These are phyloP conservation scores for Alternaria ethzedia DNA, from an alignment of 2,329 filamentous ascomycete genomes.

Conservation along the genomic window DNA sequence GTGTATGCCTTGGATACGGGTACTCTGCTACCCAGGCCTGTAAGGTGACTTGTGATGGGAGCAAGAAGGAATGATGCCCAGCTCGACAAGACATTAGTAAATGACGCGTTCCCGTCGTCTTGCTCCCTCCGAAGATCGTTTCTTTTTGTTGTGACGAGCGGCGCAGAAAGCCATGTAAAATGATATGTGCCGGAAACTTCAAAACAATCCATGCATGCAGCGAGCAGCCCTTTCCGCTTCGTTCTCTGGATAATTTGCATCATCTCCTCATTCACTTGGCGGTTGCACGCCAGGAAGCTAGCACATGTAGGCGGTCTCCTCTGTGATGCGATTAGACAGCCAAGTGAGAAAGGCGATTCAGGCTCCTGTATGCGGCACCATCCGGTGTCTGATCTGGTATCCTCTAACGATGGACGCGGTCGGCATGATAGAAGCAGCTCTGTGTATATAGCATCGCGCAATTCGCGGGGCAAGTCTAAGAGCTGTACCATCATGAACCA, in stretches of 20 bases:
- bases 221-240: conserved; percentile 20
- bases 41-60: conserved; percentile 7
- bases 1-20: conserved; percentile 4
- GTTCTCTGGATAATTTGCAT: conserved; percentile 26
- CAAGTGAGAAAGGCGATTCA: conserved; percentile 27
- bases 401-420: conserved; percentile 24
- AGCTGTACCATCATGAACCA: conserved; percentile 30
- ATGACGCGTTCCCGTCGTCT: background rate
- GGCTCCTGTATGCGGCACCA: conserved; percentile 23
- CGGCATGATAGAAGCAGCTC: conserved; percentile 32
- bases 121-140: background rate
- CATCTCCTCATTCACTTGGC: conserved; percentile 41
- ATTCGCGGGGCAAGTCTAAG: conserved; percentile 38
- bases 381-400: conserved; percentile 25
- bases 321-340: conserved; percentile 33
- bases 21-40: background rate
- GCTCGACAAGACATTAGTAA: conserved; percentile 8
- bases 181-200: conserved; percentile 38
- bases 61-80: conserved; percentile 26
- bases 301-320: conserved; percentile 35
- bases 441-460: conserved; percentile 44
- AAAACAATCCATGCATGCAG: conserved; percentile 39
- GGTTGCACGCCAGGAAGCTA: conserved; percentile 36
- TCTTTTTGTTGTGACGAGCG: conserved; percentile 31
- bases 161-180: conserved; percentile 41